A percentile compares a stretch with the other conserved stretches of the same genome.
These are phyloP conservation scores for Aegilops longissima DNA, from an alignment of 176 grass and related monocot genomes.

Conservation along the genomic window DNA sequence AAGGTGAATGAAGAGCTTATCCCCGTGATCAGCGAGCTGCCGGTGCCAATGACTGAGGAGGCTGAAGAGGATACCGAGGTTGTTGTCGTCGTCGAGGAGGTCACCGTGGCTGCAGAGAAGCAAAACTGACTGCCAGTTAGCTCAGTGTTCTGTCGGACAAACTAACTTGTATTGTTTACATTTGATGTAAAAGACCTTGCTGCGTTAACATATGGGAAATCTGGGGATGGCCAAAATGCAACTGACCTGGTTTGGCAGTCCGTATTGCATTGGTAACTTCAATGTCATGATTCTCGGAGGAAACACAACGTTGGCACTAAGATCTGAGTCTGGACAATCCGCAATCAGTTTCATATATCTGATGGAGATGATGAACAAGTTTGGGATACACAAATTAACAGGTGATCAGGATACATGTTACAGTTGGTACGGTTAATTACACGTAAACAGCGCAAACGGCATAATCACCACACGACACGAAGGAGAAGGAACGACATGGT, in stretches of 20 bases:
- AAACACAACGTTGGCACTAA: constrained; percentile 1
- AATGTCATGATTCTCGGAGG: neutral
- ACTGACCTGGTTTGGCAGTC: neutral
- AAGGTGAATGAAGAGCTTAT: constrained; percentile 26
- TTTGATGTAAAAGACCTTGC: neutral
- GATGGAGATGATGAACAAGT: neutral
- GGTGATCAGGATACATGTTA: constrained; percentile 13
- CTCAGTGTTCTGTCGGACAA: neutral
- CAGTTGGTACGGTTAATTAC: constrained; percentile 28
- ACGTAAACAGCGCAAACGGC: neutral
- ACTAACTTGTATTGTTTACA: neutral
- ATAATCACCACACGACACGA: neutral
- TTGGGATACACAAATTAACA: constrained; percentile 5
- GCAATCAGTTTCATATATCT: neutral
- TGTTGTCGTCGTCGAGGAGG: neutral
- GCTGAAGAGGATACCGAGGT: neutral
- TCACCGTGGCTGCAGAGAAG: neutral
- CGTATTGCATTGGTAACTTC: neutral
- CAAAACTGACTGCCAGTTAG: neutral
- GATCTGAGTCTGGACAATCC: constrained; percentile 1
- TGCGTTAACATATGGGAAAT: neutral
- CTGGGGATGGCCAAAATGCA: neutral
- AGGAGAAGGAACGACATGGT: neutral
- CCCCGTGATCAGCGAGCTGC: constrained; percentile 26
- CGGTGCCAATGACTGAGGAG: neutral